Base-by-base conservation (phyloP, 768 basidiomycete genomes). In the Lentinula raphanica region DNA sequence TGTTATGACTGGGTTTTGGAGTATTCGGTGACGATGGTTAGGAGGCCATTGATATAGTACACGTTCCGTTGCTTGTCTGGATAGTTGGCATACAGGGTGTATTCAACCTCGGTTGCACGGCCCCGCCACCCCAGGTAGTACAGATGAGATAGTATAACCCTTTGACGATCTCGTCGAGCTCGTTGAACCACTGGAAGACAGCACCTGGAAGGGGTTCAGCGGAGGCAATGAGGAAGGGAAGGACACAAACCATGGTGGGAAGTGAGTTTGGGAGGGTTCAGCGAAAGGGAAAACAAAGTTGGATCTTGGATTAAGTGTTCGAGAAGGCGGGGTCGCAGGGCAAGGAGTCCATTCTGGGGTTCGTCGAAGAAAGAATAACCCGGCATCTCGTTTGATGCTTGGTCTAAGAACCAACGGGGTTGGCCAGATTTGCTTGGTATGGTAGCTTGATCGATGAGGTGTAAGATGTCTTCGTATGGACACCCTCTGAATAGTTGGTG, bases 81-180 rank as follows among this genome's bases (percentile, higher is more conserved):
- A 19, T 54, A 15, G 4, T 65, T 48, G 2, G 59, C 48, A 8
- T 63, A 60, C 3, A 54, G 32, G 2, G 65, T 28, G 17, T 65
- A 59, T 3, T 66, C 49, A 4, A 56, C 60, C 28, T 66, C 64
- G 0, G 51, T 65, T 2, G 60, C 64, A 0, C 54, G 15, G 6
- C 50, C 0, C 64, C 65, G 0, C 65, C 64, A 2, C 62, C 62
- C 62, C 64, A 66, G 0, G 54, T 63, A 1, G 58, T 5, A 2
- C 60, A 56, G 0, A 66, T 27, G 2, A 53, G 54, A 25, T 58
- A 66, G 21, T 59, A 66, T 48, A 61, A 51, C 8, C 58, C 55
- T 0, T 32, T 58, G 0, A 64, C 44, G 0, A 63, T 54, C 4
- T 61, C 32, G n/a, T 63, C 58, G 0, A 66, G 49, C 5, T 63